Conservation (phyloP, 148 eudicot species). For the Rhododendron simsii region DNA sequence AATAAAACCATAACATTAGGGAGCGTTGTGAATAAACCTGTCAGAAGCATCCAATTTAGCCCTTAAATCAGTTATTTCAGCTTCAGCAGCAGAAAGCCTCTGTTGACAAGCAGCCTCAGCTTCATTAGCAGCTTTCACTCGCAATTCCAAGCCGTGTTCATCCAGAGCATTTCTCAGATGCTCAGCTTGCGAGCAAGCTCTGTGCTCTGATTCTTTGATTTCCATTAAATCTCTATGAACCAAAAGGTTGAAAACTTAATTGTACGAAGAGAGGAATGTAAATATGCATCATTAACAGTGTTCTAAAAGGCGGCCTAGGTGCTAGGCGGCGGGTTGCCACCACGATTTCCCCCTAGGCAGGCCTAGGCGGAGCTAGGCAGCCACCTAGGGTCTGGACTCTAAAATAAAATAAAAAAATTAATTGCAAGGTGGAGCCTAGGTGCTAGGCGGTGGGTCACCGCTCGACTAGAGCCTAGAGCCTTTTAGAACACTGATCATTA, state of each 20-base stretch:
- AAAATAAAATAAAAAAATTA: too few species aligned
- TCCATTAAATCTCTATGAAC: slow-evolving; percentile 47
- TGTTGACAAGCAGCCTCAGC: slow-evolving; percentile 87
- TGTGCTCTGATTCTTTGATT: slow-evolving; percentile 78
- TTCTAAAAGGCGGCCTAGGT: too few species aligned
- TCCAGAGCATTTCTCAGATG: slow-evolving; percentile 59
- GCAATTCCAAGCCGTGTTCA: slow-evolving; percentile 83
- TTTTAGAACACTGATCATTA: neutral
- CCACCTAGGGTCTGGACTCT: too few species aligned
- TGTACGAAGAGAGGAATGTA: neutral
- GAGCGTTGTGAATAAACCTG: slow-evolving; percentile 44
- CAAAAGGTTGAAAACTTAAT: slow-evolving; percentile 16
- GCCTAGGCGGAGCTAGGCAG: too few species aligned
- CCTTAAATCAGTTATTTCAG: slow-evolving; percentile 83
- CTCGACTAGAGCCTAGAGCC: too few species aligned
- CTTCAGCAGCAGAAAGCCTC: slow-evolving; percentile 78
- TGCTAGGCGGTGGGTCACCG: too few species aligned
- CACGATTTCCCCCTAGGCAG: too few species aligned
- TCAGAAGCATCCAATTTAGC: slow-evolving; percentile 72
- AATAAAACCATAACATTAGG: neutral
- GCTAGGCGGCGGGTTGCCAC: too few species aligned
- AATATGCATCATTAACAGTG: neutral
- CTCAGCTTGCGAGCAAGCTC: slow-evolving; percentile 69
- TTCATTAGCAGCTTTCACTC: slow-evolving; percentile 93
- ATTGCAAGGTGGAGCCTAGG: too few species aligned